Base-by-base conservation (phyloP, 2,329 filamentous ascomycete species). In the Clarireedia hainanense region DNA sequence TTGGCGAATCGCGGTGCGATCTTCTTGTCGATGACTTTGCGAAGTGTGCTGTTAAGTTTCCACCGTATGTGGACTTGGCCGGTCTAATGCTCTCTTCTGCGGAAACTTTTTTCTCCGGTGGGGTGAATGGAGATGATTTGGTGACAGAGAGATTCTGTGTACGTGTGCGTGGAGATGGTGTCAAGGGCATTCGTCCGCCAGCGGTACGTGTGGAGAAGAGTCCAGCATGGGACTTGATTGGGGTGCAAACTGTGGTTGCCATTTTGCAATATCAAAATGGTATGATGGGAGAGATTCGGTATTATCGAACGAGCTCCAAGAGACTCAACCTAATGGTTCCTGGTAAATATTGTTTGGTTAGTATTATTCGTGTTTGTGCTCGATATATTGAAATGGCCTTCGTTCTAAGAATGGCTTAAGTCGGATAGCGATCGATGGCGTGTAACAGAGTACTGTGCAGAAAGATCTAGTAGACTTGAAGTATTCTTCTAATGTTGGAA, bases 151-250 rank as follows among this genome's bases (percentile, higher is more conserved):
- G 73, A 49, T 75, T 77, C 34, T 76, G 73, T 36, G 77, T 76
- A 62, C 84, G 81, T 60, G 78, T 75, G 64, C 85, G 83, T 57
- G 94, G 94, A 57, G 92, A 97, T 34, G 94, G 92, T 4, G 92
- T 96, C 70, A 99, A 77, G 65, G 94, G 91, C 80, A 95, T 91
- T 60, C 94, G 89, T 71, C 91, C 91, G 75, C 92, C 91, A 73
- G 91, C 94, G 71, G 91, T 94, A 72, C 91, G 91, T 65, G 89
- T 84, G 64, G 87, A 91, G 78, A 97, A 96, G 68, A 96, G 81
- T 58, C 91, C 90, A 75, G 88, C 85, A 74, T 96, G 92, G 80
- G 89, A 94, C 81, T 96, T 97, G 71, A 94, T 80, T 58, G 94
- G 94, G 59, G 94, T 97, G 68, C 90, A 88, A 73, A 96, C 84